Conservation (phyloP, 345 rosid species). For the Populus simonii region DNA sequence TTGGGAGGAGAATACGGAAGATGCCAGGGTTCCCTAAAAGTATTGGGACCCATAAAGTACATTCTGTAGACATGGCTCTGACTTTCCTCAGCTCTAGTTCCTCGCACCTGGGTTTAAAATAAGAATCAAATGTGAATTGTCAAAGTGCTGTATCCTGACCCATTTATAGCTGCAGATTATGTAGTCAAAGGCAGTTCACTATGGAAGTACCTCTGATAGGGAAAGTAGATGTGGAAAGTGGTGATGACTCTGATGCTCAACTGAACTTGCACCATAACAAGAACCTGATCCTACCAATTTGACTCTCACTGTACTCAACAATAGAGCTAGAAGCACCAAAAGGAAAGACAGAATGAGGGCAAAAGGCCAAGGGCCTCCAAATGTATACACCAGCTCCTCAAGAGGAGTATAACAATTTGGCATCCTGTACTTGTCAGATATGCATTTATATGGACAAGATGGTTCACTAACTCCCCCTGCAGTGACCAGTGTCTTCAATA, state of each 20-base stretch:
- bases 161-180: constrained; percentile 6
- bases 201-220: constrained; percentile 65
- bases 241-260: constrained; percentile 58
- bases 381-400: constrained; percentile 82
- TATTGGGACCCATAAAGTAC: constrained; percentile 97
- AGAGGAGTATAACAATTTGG: constrained; percentile 96
- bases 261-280: constrained; percentile 50
- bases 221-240: constrained; percentile 87
- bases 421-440: constrained; percentile 87
- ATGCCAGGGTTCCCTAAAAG: constrained; percentile 98
- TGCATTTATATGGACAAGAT: constrained; percentile 80
- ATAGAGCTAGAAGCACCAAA: constrained; percentile 65
- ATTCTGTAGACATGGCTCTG: constrained; percentile 92
- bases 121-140: constrained; percentile 13
- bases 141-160: not conserved
- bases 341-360: constrained; percentile 62
- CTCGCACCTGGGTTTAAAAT: constrained; percentile 62
- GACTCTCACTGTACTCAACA: constrained; percentile 67
- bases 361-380: constrained; percentile 94
- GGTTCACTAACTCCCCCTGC: constrained; percentile 76
- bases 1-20: constrained; percentile 92
- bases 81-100: constrained; percentile 86
- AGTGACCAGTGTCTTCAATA: constrained; percentile 18
- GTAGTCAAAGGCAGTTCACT: not conserved
- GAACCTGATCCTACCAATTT: constrained; percentile 62